A percentile compares a stretch with the other conserved stretches of the same genome.
Conservation (phyloP, 2,329 filamentous ascomycete species). For the Trichoderma citrinoviride region DNA sequence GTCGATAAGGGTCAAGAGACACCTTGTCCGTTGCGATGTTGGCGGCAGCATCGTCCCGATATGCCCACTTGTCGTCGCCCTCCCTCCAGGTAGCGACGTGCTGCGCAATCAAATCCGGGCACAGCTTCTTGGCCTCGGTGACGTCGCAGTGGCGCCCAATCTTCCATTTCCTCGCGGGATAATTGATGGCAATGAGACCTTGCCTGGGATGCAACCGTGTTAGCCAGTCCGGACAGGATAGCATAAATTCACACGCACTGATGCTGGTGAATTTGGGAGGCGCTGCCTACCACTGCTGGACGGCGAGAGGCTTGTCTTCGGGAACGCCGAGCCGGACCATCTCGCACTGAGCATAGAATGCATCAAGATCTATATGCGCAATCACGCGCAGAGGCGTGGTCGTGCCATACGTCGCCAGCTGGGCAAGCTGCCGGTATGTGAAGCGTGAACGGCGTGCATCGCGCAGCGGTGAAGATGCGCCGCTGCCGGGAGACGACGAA, state of each 20-base stretch:
- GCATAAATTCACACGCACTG: too few species aligned
- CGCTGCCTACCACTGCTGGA: conserved; percentile 75
- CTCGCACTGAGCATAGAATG: conserved; percentile 96
- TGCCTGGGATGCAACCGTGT: conserved; percentile 53
- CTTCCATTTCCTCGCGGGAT: conserved; percentile 78
- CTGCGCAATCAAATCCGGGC: conserved; percentile 78
- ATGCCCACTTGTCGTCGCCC: conserved; percentile 88
- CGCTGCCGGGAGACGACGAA: conserved; percentile 26
- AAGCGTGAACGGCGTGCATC: conserved; percentile 61
- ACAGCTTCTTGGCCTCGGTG: conserved; percentile 79
- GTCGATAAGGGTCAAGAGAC: conserved; percentile 85
- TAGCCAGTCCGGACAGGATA: background rate
- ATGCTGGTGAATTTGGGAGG: background rate
- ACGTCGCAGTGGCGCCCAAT: conserved; percentile 77
- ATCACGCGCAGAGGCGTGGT: conserved; percentile 80
- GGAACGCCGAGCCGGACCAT: conserved; percentile 77
- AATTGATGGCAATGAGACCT: conserved; percentile 93
- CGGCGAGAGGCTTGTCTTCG: conserved; percentile 78
- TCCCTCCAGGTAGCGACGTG: conserved; percentile 96
- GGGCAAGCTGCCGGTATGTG: conserved; percentile 77
- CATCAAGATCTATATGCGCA: conserved; percentile 92
- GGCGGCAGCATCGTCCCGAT: conserved; percentile 74
- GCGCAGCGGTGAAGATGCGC: conserved; percentile 31
- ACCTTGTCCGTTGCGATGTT: conserved; percentile 90
- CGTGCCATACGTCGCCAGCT: conserved; percentile 68